phyloP scores from a whole-genome alignment of 225 moss, liverwort and hornwort species.

The Pseudoscleropodium purum region DNA sequence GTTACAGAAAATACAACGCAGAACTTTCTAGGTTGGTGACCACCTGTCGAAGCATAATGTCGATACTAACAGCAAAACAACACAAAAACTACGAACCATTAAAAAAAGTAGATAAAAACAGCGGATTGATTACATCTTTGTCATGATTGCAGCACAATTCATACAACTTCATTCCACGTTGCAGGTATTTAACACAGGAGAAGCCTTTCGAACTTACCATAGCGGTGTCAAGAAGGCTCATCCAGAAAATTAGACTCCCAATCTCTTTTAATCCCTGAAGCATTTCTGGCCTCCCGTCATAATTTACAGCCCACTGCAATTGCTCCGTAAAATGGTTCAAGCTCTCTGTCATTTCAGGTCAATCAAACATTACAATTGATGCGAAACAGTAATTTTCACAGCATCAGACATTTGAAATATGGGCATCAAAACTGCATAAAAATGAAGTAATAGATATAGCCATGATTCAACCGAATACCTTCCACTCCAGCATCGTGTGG shows the following conservation, averaged over 20 bases:
- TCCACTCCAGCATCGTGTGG: slow-evolving; percentile 78
- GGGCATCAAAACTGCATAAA: background rate
- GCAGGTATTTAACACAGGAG: background rate
- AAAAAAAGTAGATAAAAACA: background rate
- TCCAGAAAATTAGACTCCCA: slow-evolving; percentile 93
- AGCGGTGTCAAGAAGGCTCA: slow-evolving; percentile 96
- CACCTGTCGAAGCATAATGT: background rate
- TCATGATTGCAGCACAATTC: background rate
- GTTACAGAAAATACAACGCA: background rate
- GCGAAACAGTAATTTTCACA: background rate
- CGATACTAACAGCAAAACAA: background rate
- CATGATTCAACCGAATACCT: slow-evolving; percentile 30
- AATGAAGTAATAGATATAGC: background rate
- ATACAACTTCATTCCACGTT: background rate
- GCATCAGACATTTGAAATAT: background rate
- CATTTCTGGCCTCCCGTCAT: slow-evolving; percentile 67
- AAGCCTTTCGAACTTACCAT: slow-evolving; percentile 42
- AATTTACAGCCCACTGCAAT: slow-evolving; percentile 80
- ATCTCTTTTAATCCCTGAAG: slow-evolving; percentile 80
- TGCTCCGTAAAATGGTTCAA: slow-evolving; percentile 92
- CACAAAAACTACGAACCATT: background rate
- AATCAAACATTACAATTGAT: background rate
- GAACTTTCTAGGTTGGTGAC: background rate
- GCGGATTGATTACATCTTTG: background rate
- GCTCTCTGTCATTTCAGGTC: slow-evolving; percentile 45